Conservation (phyloP, 805 yeast genomes). For the Yarrowia sp. region DNA sequence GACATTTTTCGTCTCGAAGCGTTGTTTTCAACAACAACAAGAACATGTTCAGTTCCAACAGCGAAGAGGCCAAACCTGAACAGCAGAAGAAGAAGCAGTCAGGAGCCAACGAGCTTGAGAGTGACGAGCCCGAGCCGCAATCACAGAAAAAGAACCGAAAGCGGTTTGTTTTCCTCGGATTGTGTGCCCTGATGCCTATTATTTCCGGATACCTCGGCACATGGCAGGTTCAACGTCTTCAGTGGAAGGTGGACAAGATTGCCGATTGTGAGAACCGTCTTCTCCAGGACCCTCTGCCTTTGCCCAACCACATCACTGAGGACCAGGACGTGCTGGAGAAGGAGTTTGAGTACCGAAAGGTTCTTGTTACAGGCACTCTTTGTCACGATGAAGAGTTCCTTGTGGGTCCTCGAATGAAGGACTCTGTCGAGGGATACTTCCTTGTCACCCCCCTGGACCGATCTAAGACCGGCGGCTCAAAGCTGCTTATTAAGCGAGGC, state of each 20-base stretch:
- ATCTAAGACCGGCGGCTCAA: slow-evolving; percentile 61
- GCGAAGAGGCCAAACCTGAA: neutral
- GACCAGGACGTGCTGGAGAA: slow-evolving; percentile 62
- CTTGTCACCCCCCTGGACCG: slow-evolving; percentile 84
- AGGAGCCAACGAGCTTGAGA: slow-evolving; percentile 34
- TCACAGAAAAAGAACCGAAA: slow-evolving; percentile 44
- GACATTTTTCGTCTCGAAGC: slow-evolving; percentile 11
- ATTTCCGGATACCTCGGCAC: slow-evolving; percentile 85
- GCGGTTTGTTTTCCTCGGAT: slow-evolving; percentile 51
- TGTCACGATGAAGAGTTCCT: slow-evolving; percentile 86
- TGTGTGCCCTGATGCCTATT: slow-evolving; percentile 76
- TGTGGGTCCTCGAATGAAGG: slow-evolving; percentile 85
- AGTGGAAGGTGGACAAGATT: slow-evolving; percentile 87
- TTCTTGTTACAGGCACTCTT: slow-evolving; percentile 76
- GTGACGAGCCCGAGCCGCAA: slow-evolving; percentile 27
- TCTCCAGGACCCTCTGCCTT: slow-evolving; percentile 70
- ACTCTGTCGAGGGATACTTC: slow-evolving; percentile 77
- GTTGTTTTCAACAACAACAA: slow-evolving; percentile 34
- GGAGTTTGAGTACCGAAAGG: slow-evolving; percentile 83
- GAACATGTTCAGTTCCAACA: slow-evolving; percentile 36
- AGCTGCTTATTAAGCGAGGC: slow-evolving; percentile 85
- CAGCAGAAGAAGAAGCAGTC: slow-evolving; percentile 26
- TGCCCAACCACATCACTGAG: slow-evolving; percentile 61
- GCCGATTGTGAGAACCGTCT: slow-evolving; percentile 83
- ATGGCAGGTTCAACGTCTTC: slow-evolving; percentile 87